Percentiles rank a stretch among this genome's conserved stretches.
Conservation (phyloP, 2,329 filamentous ascomycete genomes). For the Fusarium pseudocircinatum region DNA sequence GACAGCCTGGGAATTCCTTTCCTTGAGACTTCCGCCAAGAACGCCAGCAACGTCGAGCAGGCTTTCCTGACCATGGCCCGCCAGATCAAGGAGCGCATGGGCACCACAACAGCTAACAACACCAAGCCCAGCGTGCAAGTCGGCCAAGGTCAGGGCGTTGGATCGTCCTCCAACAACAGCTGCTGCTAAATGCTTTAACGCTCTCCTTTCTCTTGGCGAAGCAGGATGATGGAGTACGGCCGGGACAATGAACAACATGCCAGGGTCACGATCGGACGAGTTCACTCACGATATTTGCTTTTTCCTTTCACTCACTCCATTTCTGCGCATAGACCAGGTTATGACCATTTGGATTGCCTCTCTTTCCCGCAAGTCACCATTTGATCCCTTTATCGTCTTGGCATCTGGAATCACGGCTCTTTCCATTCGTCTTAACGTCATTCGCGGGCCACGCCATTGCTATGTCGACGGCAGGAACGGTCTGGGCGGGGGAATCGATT, state of each 20-base stretch:
- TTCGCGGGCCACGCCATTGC: conserved; percentile 10
- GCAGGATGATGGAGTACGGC: conserved; percentile 44
- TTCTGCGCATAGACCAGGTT: conserved; percentile 51
- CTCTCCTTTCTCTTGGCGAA: conserved; percentile 38
- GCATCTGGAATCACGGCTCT: conserved; percentile 32
- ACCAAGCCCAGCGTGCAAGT: conserved; percentile 99
- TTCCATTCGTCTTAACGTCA: conserved; percentile 21
- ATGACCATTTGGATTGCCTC: conserved; percentile 48
- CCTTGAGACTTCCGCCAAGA: conserved; percentile 99
- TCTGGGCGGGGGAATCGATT: not conserved
- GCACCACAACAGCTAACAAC: conserved; percentile 93
- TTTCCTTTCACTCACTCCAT: conserved; percentile 36
- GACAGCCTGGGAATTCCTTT: conserved; percentile 99
- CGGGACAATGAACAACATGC: conserved; percentile 38
- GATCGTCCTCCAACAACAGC: conserved; percentile 83
- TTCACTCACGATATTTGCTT: conserved; percentile 45
- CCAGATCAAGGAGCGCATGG: conserved; percentile 99
- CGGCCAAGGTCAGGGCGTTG: conserved; percentile 92
- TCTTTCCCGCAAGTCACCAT: conserved; percentile 28
- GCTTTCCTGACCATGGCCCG: conserved; percentile 99
- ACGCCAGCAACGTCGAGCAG: conserved; percentile 99
- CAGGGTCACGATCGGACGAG: conserved; percentile 46
- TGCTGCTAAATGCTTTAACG: conserved; percentile 77
- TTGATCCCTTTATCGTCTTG: conserved; percentile 18
- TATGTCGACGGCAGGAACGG: conserved; percentile 10